Base-by-base conservation (phyloP, 441 rosid species). In the Brassica hybrid region DNA sequence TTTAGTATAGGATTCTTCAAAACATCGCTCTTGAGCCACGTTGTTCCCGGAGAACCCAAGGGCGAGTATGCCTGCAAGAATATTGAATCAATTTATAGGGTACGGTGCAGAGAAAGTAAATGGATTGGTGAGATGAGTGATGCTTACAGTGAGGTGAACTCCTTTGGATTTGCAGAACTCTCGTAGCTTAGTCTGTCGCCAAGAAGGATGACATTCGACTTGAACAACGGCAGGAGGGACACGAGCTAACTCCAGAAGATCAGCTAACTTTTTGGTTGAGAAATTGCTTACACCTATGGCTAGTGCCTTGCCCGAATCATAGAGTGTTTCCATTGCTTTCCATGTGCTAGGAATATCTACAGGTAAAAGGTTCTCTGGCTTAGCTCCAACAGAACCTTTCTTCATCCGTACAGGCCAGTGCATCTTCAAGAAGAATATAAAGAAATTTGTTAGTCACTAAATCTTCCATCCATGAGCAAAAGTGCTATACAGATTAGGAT, bases 211-310 rank as follows among this genome's bases (percentile, higher is more conserved):
- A 63, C 85, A 83, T 61, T 89, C 97, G 65, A 90, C 94, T 83
- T 90, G 97, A 74, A 80, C 76, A 34, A 90, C 94, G 17, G 93
- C 92, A 3, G 95, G 97, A 72, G 95, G 90, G 57, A 92, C 80
- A 13, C 84, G 84, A 1, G 91, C 97, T 34, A 83, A 70, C 56
- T 84, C 89, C 73, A 89, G 73, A 83, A 92, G 78, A 80, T 84
- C 85, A 9, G 68, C 87, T 61, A 92, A 69, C 76, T 92, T 90
- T 83, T 88, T 89, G 43, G 87, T 67, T 27, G 95, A 90, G 84
- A 92, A 92, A 73, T 90, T 92, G 71, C 97, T 89, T 59, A 89
- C 91, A n/a, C 97, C 95, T 65, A 89, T 83, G 10, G 91, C 97
- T 71, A 86, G 83, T 75, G 89, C 87, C 85, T 88, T 90, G 36